Evolutionary conservation across 345 rosid genomes (phyloP).

Genomic region (Xanthoceras sorbifolium): DNA sequence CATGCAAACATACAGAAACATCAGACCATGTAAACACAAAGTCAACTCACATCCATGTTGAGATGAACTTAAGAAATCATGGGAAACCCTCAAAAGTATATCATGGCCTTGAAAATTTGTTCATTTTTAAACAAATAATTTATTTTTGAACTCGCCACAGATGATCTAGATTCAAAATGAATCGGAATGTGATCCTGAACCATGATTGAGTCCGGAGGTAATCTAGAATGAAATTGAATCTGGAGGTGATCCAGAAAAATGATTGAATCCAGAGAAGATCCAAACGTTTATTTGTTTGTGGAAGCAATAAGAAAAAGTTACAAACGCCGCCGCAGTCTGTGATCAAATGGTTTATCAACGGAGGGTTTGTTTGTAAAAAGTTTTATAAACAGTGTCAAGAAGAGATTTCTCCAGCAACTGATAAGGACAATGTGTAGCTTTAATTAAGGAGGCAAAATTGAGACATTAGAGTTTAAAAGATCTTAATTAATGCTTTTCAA

Average conservation of each 20-base stretch:
- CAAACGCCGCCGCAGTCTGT: no score
- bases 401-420: slow-evolving; percentile 4
- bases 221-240: no score
- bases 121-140: background rate
- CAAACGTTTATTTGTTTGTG: no score
- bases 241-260: no score
- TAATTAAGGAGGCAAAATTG: background rate
- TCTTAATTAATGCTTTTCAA: background rate
- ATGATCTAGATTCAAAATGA: no score
- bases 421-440: background rate
- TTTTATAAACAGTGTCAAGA: background rate
- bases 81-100: background rate
- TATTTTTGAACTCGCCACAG: no score
- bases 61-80: background rate
- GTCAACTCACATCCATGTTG: background rate
- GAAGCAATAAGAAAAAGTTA: no score
- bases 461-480: background rate
- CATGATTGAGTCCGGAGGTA: no score
- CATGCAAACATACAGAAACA: background rate
- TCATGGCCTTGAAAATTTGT: background rate
- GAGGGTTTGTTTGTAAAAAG: no score
- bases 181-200: no score
- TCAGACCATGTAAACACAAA: background rate
- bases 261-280: no score
- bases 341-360: no score